phyloP scores from a whole-genome alignment of 805 yeast genomes.

The Candida ipomoeae region DNA sequence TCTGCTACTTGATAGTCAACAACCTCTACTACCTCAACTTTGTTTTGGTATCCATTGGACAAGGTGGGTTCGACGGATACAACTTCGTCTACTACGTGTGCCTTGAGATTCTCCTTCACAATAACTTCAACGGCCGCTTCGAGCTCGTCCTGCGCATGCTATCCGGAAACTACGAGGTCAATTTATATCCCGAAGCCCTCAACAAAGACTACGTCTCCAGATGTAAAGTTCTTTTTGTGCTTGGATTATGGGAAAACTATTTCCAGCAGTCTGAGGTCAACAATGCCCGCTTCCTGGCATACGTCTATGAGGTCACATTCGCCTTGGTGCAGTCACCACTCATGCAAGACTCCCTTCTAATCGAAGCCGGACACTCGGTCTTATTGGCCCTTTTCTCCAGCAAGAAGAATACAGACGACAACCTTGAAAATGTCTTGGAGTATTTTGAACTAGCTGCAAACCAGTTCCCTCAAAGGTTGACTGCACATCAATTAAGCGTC shows the following conservation, averaged over 20 bases:
- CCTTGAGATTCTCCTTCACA: slow-evolving; percentile 38
- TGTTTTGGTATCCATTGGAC: slow-evolving; percentile 50
- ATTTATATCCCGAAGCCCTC: slow-evolving; percentile 25
- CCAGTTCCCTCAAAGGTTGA: slow-evolving; percentile 55
- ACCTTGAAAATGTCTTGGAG: slow-evolving; percentile 20
- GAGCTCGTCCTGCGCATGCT: slow-evolving; percentile 24
- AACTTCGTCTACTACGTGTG: slow-evolving; percentile 54
- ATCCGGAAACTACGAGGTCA: slow-evolving; percentile 33
- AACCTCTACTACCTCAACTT: slow-evolving; percentile 44
- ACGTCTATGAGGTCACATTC: slow-evolving; percentile 30
- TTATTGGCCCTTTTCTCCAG: slow-evolving; percentile 34
- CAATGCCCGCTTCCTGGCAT: slow-evolving; percentile 19
- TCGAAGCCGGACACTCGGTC: slow-evolving; percentile 67
- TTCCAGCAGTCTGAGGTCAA: slow-evolving; percentile 24
- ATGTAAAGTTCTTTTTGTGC: slow-evolving; percentile 41
- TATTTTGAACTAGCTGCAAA: slow-evolving; percentile 46
- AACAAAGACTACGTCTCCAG: slow-evolving; percentile 26
- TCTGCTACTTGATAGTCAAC: slow-evolving; percentile 32
- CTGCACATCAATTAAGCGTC: slow-evolving; percentile 51
- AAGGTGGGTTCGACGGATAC: slow-evolving; percentile 62
- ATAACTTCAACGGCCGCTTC: slow-evolving; percentile 10
- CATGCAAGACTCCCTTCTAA: slow-evolving; percentile 25
- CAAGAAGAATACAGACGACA: slow-evolving; percentile 15
- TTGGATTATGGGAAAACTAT: slow-evolving; percentile 46
- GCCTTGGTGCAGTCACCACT: slow-evolving; percentile 25